Percentiles rank a stretch among this genome's conserved stretches.
Evolutionary conservation across 192 early-diverging fungal species (phyloP).

Genomic region (Podila minutissima): DNA sequence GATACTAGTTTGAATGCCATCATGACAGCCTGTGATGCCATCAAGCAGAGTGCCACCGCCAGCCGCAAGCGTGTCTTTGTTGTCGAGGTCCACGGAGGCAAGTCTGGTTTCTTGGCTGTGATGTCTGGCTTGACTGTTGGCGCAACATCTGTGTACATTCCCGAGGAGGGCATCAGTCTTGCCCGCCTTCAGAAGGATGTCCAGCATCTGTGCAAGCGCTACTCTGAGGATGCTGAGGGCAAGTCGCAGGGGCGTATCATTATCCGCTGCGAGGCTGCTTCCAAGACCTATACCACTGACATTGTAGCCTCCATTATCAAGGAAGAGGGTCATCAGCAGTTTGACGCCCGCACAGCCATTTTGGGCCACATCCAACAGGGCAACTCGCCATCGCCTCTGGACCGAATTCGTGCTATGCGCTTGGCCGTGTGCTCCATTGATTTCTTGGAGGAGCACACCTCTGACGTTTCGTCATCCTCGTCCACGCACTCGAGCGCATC

Average conservation of each 20-base stretch:
- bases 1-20: conserved; percentile 97
- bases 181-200: conserved; percentile 87
- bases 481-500: conserved; percentile 54
- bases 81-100: conserved; percentile 97
- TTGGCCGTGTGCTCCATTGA: conserved; percentile 84
- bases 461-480: conserved; percentile 11
- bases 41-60: conserved; percentile 93
- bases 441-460: conserved; percentile 81
- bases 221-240: conserved; percentile 75
- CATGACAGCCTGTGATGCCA: conserved; percentile 88
- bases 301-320: conserved; percentile 86
- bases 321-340: conserved; percentile 88
- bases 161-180: conserved; percentile 89
- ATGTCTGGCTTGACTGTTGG: conserved; percentile 87
- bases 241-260: conserved; percentile 88
- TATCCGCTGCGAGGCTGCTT: conserved; percentile 77
- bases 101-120: conserved; percentile 92
- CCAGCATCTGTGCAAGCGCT: conserved; percentile 80
- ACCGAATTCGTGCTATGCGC: conserved; percentile 93
- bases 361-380: conserved; percentile 98
- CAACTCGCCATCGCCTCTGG: conserved; percentile 90
- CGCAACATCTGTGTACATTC: conserved; percentile 93
- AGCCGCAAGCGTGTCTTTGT: conserved; percentile 93
- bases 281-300: conserved; percentile 89
- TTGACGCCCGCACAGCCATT: conserved; percentile 89